Evolutionary conservation across 352 stramenopile species (phyloP).

Genomic region (Aphanomyces euteiches): DNA sequence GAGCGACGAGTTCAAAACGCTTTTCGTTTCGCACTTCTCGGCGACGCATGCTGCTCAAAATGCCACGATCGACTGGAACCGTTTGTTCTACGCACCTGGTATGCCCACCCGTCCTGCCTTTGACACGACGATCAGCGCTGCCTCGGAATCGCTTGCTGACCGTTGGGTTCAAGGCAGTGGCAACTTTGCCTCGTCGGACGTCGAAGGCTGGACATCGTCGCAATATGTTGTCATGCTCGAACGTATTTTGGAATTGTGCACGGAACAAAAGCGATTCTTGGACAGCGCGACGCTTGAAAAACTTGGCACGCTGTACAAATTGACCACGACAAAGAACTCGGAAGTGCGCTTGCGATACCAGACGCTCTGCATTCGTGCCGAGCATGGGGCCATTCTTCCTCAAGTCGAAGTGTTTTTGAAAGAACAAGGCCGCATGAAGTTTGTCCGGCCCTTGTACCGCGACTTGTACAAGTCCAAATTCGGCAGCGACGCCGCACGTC

Average conservation of each 20-base stretch:
- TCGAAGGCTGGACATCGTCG: slow-evolving; percentile 41
- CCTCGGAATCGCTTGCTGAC: slow-evolving; percentile 37
- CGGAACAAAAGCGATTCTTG: neutral
- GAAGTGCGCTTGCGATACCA: slow-evolving; percentile 72
- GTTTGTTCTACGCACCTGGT: slow-evolving; percentile 86
- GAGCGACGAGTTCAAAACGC: slow-evolving; percentile 64
- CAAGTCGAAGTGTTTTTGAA: slow-evolving; percentile 48
- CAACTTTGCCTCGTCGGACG: slow-evolving; percentile 9
- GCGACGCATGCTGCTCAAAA: slow-evolving; percentile 33
- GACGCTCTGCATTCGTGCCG: slow-evolving; percentile 51
- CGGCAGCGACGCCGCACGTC: slow-evolving; percentile 12
- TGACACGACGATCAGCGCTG: slow-evolving; percentile 56
- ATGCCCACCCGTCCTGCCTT: slow-evolving; percentile 84
- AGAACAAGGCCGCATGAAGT: slow-evolving; percentile 77
- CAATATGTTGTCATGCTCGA: slow-evolving; percentile 61
- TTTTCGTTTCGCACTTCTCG: slow-evolving; percentile 70
- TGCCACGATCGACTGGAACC: slow-evolving; percentile 88
- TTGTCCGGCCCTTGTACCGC: slow-evolving; percentile 60
- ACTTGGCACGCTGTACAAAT: slow-evolving; percentile 15
- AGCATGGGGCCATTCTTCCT: slow-evolving; percentile 43
- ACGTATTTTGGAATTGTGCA: slow-evolving; percentile 42
- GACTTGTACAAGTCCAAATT: slow-evolving; percentile 42
- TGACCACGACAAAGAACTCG: slow-evolving; percentile 51
- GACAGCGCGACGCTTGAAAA: neutral
- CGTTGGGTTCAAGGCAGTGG: slow-evolving; percentile 25